Base-by-base conservation (phyloP, 768 basidiomycete species). In the Tubosaeta sp. region DNA sequence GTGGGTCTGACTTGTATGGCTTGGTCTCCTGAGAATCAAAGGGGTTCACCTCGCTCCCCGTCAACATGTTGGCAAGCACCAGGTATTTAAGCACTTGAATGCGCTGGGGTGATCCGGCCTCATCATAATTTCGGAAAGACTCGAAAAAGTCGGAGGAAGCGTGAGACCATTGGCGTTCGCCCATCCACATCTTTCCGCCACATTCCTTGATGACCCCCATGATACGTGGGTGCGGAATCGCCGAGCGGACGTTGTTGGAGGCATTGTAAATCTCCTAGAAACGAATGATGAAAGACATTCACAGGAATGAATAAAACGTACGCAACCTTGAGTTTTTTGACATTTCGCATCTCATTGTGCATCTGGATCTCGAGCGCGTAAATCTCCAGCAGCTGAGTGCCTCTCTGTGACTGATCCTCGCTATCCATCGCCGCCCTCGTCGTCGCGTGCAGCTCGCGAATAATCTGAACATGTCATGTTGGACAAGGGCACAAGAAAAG, bases 151-250 rank as follows among this genome's bases (percentile, higher is more conserved):
- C 97, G 66, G 93, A 91, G 57, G 92, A 95, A 0, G 97, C 97
- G 52, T 91, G 84, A 51, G 90, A 88, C 95, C 95, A 99, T 74
- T 97, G 91, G 88, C 95, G 89, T 78, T 98, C 97, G 53, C 91
- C 93, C 97, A 99, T 98, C 95, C 97, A 98, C 97, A 99, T 99
- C 73, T 99, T 99, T 3, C 97, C 97, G 14, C 97, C 97, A 59
- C 95, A 98, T 70, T 99, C 97, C 65, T 95, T 91, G 73, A 99
- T 98, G 47, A 98, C 92, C 39, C 95, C 97, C 88, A 97, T 95
- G 64, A 98, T 97, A 29, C 93, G 82, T 10, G 97, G 97, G 73
- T 98, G 97, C 14, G 97, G 94, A 55, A 99, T 97, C 10, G 97
- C 97, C 8, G 92, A 94, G 22, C 91, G 88, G 47, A 99, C 91